phyloP scores from a whole-genome alignment of 78 protist genomes.

The Dictyostelium citrinum region DNA sequence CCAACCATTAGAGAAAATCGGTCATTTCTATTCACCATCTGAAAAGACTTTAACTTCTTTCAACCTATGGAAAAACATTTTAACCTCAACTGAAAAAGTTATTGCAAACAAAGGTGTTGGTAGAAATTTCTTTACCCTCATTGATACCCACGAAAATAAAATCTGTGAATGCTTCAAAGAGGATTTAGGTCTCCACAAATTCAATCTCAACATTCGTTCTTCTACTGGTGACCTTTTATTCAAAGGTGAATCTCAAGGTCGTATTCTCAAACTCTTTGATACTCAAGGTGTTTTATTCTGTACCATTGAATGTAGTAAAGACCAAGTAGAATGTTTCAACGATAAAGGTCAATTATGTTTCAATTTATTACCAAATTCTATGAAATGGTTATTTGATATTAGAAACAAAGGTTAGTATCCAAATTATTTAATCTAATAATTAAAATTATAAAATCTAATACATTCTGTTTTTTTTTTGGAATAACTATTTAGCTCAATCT shows the following conservation, averaged over 20 bases:
- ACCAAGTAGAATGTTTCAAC: slow-evolving; percentile 47
- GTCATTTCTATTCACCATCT: neutral
- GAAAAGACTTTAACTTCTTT: neutral
- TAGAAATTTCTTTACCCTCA: slow-evolving; percentile 31
- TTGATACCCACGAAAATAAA: neutral
- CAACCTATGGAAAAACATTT: neutral
- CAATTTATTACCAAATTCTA: slow-evolving; percentile 39
- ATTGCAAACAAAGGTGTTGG: slow-evolving; percentile 51
- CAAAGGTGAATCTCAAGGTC: slow-evolving; percentile 59
- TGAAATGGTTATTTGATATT: slow-evolving; percentile 68
- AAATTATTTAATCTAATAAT: no score
- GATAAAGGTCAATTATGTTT: slow-evolving; percentile 1
- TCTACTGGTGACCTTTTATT: slow-evolving; percentile 40
- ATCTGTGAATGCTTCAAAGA: slow-evolving; percentile 55
- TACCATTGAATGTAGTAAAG: slow-evolving; percentile 30
- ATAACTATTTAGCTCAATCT: neutral
- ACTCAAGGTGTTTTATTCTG: neutral
- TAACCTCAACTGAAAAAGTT: neutral
- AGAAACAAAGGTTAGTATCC: slow-evolving; percentile 13
- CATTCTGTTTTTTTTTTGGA: no score
- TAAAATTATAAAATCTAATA: no score
- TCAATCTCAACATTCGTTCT: slow-evolving; percentile 27
- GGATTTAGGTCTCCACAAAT: slow-evolving; percentile 45
- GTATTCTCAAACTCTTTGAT: slow-evolving; percentile 10
- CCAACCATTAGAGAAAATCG: neutral